These are phyloP conservation scores for Herpetospermum pedunculosum DNA, from an alignment of 306 rosid species.

Conservation along the genomic window DNA sequence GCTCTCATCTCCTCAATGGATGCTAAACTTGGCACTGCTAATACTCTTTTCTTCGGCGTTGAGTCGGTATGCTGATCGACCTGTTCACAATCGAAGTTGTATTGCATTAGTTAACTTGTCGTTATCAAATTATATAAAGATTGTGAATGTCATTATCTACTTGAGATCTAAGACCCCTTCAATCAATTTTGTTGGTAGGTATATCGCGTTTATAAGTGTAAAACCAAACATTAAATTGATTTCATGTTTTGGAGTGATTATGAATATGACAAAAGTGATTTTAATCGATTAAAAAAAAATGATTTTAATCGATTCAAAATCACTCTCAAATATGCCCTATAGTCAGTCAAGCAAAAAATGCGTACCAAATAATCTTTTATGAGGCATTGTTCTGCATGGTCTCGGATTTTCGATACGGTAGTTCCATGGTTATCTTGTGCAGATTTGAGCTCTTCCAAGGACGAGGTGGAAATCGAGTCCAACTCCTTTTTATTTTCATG, in stretches of 20 bases:
- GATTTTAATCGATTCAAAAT: too few relatives aligned
- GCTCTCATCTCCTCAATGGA: conserved; percentile 74
- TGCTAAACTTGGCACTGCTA: conserved; percentile 46
- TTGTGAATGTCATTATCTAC: background rate
- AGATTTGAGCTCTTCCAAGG: conserved; percentile 43
- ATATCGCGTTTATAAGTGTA: too few relatives aligned
- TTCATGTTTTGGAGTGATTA: too few relatives aligned
- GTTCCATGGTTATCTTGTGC: conserved; percentile 44
- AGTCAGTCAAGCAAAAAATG: background rate
- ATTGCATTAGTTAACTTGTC: background rate
- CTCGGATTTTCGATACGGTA: conserved; percentile 35
- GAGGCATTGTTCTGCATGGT: conserved; percentile 52
- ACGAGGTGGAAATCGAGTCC: conserved; percentile 35
- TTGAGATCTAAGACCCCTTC: background rate
- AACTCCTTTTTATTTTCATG: conserved; percentile 52
- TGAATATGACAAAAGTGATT: too few relatives aligned
- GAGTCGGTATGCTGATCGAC: conserved; percentile 35
- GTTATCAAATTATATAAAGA: background rate
- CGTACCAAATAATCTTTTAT: conserved; percentile 58
- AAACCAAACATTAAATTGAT: too few relatives aligned
- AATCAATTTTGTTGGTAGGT: too few relatives aligned
- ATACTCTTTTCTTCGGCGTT: conserved; percentile 26
- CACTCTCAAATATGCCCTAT: too few relatives aligned
- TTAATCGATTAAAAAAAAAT: too few relatives aligned
- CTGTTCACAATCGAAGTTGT: conserved; percentile 22